Evolutionary conservation across 1,284 basidiomycete genomes (phyloP).

Genomic region (Sanghuangporus baumii): DNA sequence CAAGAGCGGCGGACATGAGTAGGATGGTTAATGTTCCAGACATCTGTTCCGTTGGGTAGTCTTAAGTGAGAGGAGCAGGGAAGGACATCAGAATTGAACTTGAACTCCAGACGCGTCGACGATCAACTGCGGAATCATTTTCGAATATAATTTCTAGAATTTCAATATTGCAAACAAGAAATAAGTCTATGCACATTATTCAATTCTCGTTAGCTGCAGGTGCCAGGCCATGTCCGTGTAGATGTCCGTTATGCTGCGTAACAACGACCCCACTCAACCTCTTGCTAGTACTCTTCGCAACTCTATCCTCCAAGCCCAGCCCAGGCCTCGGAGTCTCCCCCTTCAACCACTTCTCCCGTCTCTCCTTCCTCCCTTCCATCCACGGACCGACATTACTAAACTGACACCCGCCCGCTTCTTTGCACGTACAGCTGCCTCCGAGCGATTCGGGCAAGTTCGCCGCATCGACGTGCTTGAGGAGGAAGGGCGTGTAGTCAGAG

Average conservation of each 20-base stretch:
- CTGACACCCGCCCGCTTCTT: conserved; percentile 48
- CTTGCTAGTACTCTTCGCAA: neutral
- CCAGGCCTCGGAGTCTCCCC: conserved; percentile 11
- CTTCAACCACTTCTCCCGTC: conserved; percentile 35
- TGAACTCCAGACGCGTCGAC: neutral
- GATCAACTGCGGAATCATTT: neutral
- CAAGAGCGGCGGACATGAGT: conserved; percentile 64
- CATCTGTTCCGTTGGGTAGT: neutral
- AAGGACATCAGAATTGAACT: neutral
- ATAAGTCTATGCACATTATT: neutral
- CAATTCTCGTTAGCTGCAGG: conserved; percentile 2
- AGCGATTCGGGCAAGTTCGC: conserved; percentile 42
- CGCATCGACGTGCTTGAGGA: conserved; percentile 51
- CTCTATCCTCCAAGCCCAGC: conserved; percentile 10
- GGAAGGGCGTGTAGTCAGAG: conserved; percentile 45
- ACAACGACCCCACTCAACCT: neutral
- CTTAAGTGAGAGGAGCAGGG: no score
- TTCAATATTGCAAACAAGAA: neutral
- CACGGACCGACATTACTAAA: conserved; percentile 62
- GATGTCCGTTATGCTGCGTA: neutral
- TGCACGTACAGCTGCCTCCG: conserved; percentile 52
- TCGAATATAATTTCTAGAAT: neutral
- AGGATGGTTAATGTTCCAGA: conserved; percentile 38
- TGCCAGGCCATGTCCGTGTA: neutral
- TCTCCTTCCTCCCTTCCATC: conserved; percentile 52